phyloP scores from a whole-genome alignment of 495 filamentous ascomycete species.

The Glonium stellatum region DNA sequence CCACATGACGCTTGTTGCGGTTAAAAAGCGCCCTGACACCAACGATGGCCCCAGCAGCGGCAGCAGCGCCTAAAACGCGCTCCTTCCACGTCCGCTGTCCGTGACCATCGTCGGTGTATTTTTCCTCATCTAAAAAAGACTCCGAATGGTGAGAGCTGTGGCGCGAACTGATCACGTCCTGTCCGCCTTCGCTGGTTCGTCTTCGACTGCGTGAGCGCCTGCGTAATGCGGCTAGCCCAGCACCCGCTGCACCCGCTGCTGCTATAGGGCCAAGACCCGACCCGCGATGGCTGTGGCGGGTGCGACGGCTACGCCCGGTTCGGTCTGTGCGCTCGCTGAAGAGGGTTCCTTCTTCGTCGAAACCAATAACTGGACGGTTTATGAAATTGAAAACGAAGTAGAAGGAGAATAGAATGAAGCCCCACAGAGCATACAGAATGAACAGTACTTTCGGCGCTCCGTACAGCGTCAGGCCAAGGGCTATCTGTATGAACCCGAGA shows the following conservation, averaged over 20 bases:
- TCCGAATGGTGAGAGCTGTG: slow-evolving; percentile 26
- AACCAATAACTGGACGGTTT: slow-evolving; percentile 46
- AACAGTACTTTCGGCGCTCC: slow-evolving; percentile 81
- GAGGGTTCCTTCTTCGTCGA: slow-evolving; percentile 49
- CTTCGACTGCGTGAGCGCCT: slow-evolving; percentile 26
- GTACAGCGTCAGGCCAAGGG: slow-evolving; percentile 84
- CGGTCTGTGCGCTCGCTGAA: slow-evolving; percentile 30
- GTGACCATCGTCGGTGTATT: slow-evolving; percentile 27
- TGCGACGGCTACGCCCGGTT: slow-evolving; percentile 11
- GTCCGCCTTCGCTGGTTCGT: slow-evolving; percentile 19
- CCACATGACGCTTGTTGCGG: slow-evolving; percentile 46
- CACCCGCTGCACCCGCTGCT: slow-evolving; percentile 52
- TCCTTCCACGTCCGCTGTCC: slow-evolving; percentile 46
- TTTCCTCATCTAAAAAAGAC: slow-evolving; percentile 29
- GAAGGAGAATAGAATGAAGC: slow-evolving; percentile 54
- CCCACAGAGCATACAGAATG: slow-evolving; percentile 73
- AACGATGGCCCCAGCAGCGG: slow-evolving; percentile 57
- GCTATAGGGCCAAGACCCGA: slow-evolving; percentile 29
- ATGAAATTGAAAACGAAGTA: slow-evolving; percentile 70
- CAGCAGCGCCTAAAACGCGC: slow-evolving; percentile 59
- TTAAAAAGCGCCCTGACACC: slow-evolving; percentile 59
- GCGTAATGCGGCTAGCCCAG: slow-evolving; percentile 52
- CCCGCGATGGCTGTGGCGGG: slow-evolving; percentile 10
- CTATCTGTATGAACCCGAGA: slow-evolving; percentile 79
- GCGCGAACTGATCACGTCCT: slow-evolving; percentile 28